Evolutionary conservation across 371 early-diverging fungal genomes (phyloP).

Genomic region (Rhizopus sp.): DNA sequence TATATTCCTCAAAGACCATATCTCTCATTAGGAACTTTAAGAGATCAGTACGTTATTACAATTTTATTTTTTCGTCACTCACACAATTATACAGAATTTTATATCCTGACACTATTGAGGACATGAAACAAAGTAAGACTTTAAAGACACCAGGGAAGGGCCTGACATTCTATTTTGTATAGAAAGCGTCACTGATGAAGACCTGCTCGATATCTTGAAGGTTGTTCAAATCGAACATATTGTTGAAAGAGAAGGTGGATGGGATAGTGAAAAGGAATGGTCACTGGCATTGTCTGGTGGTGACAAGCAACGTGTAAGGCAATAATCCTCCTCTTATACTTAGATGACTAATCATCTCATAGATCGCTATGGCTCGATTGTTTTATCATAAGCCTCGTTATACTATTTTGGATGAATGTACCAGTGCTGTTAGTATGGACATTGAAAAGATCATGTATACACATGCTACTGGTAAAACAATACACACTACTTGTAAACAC

Average conservation of each 20-base stretch:
- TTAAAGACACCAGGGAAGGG: not conserved
- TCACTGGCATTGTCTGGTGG: slow-evolving; percentile 81
- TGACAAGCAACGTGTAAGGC: slow-evolving; percentile 80
- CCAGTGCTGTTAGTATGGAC: slow-evolving; percentile 90
- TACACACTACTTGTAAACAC: not conserved
- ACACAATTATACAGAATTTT: slow-evolving; percentile 56
- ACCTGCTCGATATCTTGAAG: slow-evolving; percentile 70
- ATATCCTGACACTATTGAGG: slow-evolving; percentile 78
- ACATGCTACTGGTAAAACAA: slow-evolving; percentile 67
- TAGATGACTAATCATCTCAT: not conserved
- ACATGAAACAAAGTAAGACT: slow-evolving; percentile 60
- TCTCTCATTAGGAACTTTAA: slow-evolving; percentile 89
- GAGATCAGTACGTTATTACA: slow-evolving; percentile 76
- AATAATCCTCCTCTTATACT: not conserved
- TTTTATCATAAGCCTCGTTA: slow-evolving; percentile 89
- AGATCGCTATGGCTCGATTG: slow-evolving; percentile 87
- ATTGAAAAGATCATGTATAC: slow-evolving; percentile 90
- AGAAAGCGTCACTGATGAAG: slow-evolving; percentile 61
- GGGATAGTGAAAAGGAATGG: slow-evolving; percentile 87
- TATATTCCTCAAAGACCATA: slow-evolving; percentile 98
- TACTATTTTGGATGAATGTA: slow-evolving; percentile 92
- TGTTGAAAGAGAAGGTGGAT: slow-evolving; percentile 89
- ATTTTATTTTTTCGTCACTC: not conserved
- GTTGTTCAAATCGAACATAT: slow-evolving; percentile 78
- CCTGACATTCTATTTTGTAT: not conserved